Evolutionary conservation across 139 green algal species (phyloP).

Genomic region (Chlorella sp.): DNA sequence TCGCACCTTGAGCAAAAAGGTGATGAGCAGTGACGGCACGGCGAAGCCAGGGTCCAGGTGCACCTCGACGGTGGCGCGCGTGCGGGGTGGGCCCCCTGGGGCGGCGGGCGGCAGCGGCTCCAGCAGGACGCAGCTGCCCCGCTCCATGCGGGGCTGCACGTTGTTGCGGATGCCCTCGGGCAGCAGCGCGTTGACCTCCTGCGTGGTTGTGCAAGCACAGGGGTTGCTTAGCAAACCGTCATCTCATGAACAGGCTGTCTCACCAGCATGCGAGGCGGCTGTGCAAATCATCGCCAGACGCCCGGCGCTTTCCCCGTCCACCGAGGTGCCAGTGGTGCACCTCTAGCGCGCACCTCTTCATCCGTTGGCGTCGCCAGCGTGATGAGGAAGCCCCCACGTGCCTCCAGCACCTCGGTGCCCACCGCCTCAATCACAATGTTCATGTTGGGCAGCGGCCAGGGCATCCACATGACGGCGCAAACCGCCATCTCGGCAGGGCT

Average conservation of each 20-base stretch:
- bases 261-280: too few species aligned
- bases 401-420: conserved; percentile 17
- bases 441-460: conserved; percentile 24
- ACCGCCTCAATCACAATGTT: conserved; percentile 12
- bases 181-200: too few species aligned
- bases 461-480: conserved; percentile 16
- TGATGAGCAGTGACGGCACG: conserved; percentile 21
- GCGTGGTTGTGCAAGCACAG: too few species aligned
- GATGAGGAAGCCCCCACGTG: conserved; percentile 8
- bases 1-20: conserved; percentile 24
- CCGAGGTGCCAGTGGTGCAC: too few species aligned
- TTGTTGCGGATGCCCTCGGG: too few species aligned
- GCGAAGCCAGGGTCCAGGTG: conserved; percentile 11
- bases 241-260: too few species aligned
- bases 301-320: too few species aligned
- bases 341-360: neutral
- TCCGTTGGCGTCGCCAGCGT: neutral
- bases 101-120: conserved; percentile 12
- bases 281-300: too few species aligned
- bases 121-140: conserved; percentile 6
- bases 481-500: conserved; percentile 2
- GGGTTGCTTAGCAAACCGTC: too few species aligned
- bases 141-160: conserved; percentile 2
- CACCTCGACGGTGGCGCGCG: neutral
- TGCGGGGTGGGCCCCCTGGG: conserved; percentile 5